phyloP scores from a whole-genome alignment of 2,329 filamentous ascomycete species.

The Alternaria tenuissima region DNA sequence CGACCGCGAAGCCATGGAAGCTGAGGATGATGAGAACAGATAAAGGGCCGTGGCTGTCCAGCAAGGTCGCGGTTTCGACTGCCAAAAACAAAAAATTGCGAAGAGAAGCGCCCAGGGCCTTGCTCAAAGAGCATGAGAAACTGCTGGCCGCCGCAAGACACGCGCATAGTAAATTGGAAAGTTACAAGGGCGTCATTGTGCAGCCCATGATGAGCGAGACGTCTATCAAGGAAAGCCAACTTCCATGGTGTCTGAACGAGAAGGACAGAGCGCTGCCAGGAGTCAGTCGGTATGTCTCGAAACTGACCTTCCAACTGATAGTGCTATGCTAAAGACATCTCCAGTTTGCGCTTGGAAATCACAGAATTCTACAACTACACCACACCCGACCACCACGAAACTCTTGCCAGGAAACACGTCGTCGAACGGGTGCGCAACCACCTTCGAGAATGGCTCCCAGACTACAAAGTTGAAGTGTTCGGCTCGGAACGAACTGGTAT shows the following conservation, averaged over 20 bases:
- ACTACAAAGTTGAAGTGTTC: conserved; percentile 53
- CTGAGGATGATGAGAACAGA: conserved; percentile 7
- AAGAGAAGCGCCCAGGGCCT: background rate
- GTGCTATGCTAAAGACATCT: background rate
- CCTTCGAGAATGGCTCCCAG: conserved; percentile 29
- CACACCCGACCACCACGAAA: conserved; percentile 55
- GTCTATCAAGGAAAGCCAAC: conserved; percentile 13
- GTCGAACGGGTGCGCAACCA: conserved; percentile 40
- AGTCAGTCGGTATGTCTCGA: conserved; percentile 16
- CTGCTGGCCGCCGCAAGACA: conserved; percentile 15
- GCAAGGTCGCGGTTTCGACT: conserved; percentile 6
- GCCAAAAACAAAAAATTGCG: conserved; percentile 7
- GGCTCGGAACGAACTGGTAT: conserved; percentile 64
- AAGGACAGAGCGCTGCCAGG: conserved; percentile 9
- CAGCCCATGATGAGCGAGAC: conserved; percentile 12
- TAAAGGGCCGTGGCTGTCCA: conserved; percentile 4
- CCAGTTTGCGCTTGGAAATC: conserved; percentile 40
- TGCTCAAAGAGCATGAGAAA: conserved; percentile 2
- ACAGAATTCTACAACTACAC: conserved; percentile 36
- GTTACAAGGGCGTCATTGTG: conserved; percentile 32
- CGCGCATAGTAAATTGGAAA: conserved; percentile 18
- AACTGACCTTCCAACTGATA: background rate
- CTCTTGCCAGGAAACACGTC: conserved; percentile 46
- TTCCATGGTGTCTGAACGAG: conserved; percentile 29
- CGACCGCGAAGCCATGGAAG: background rate